Percentiles rank a stretch among this genome's conserved stretches.
phyloP scores from a whole-genome alignment of 2,329 filamentous ascomycete species.

The Eurotiales sp. region DNA sequence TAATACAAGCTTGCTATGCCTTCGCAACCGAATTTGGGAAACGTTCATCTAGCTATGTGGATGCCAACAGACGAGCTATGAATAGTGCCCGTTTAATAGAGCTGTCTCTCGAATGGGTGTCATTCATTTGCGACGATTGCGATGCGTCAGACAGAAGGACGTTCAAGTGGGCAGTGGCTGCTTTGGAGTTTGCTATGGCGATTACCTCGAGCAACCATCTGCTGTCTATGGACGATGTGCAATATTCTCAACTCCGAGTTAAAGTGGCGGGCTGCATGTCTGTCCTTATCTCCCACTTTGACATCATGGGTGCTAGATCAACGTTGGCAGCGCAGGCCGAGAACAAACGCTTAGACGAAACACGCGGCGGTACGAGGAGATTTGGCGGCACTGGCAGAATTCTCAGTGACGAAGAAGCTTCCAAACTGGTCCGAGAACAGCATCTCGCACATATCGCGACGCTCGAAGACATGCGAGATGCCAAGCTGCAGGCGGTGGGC shows the following conservation, averaged over 20 bases:
- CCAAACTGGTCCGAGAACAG: conserved; percentile 68
- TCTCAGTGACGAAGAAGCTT: conserved; percentile 81
- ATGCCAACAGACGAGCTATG: conserved; percentile 91
- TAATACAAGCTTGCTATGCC: conserved; percentile 96
- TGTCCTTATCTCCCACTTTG: conserved; percentile 93
- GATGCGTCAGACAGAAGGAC: conserved; percentile 90
- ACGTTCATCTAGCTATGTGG: conserved; percentile 90
- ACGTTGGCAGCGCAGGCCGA: conserved; percentile 92
- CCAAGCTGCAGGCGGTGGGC: conserved; percentile 81
- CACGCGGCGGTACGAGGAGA: conserved; percentile 70
- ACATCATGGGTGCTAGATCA: conserved; percentile 96
- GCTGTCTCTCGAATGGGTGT: conserved; percentile 92
- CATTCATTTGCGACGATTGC: conserved; percentile 97
- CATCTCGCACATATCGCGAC: conserved; percentile 68
- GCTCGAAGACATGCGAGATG: conserved; percentile 75
- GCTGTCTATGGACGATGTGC: conserved; percentile 79
- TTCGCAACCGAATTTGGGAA: conserved; percentile 99
- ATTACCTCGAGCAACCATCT: conserved; percentile 95
- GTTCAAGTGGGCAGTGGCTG: conserved; percentile 94
- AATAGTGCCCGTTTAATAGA: conserved; percentile 95
- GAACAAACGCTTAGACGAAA: conserved; percentile 78
- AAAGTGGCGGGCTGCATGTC: conserved; percentile 98
- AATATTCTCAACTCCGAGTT: conserved; percentile 75
- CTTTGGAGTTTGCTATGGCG: conserved; percentile 92
- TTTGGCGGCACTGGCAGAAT: conserved; percentile 68